phyloP scores from a whole-genome alignment of 108 stramenopile species.

The Stephanodiscus minutulus region DNA sequence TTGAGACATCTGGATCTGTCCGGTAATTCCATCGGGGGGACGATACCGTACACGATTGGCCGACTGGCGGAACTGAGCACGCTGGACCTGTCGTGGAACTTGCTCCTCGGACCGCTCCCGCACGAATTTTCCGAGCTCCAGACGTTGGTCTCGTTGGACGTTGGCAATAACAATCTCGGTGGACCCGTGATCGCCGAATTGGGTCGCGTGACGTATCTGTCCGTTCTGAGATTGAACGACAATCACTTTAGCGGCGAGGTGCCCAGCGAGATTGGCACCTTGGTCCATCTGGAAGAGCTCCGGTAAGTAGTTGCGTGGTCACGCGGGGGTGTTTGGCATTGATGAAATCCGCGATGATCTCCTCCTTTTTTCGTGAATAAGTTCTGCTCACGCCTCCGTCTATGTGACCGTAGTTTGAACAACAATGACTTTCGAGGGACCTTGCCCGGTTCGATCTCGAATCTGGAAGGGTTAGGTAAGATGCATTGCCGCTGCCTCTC shows the following conservation, averaged over 20 bases:
- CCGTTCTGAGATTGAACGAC: constrained; percentile 44
- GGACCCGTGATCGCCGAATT: constrained; percentile 43
- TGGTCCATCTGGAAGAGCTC: constrained; percentile 59
- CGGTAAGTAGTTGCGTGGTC: constrained; percentile 9
- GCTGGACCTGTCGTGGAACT: constrained; percentile 44
- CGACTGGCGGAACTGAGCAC: constrained; percentile 33
- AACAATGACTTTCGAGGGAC: constrained; percentile 50
- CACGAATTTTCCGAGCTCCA: constrained; percentile 30
- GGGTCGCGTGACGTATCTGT: constrained; percentile 39
- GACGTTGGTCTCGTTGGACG: constrained; percentile 28
- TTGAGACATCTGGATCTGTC: constrained; percentile 42
- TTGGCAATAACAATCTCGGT: constrained; percentile 43
- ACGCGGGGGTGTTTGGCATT: background rate
- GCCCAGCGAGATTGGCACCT: constrained; percentile 48
- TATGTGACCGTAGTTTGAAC: constrained; percentile 22
- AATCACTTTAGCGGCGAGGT: constrained; percentile 51
- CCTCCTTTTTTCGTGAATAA: background rate
- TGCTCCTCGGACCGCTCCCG: constrained; percentile 34
- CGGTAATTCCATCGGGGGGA: constrained; percentile 49
- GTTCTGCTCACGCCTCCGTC: background rate
- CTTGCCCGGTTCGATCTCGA: constrained; percentile 53
- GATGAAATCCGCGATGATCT: background rate
- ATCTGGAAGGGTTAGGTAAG: constrained; percentile 38
- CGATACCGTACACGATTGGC: constrained; percentile 63
- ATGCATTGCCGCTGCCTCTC: background rate